These are phyloP conservation scores for Amphibolis antarctica DNA, from an alignment of 106 monocot species.

Conservation along the genomic window DNA sequence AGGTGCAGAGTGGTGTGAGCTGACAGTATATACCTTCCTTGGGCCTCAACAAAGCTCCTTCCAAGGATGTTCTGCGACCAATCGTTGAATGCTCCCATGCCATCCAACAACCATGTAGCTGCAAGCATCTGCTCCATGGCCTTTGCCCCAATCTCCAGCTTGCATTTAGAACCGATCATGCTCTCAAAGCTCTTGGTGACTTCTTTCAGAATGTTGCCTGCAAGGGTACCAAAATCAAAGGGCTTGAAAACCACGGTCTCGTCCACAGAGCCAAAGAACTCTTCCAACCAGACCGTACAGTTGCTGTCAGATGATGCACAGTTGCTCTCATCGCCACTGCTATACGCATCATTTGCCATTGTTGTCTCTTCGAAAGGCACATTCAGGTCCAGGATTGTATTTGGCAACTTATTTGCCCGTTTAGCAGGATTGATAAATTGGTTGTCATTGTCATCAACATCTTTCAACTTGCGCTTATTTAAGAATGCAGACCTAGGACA, in stretches of 20 bases:
- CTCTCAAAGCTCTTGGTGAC: slow-evolving; percentile 5
- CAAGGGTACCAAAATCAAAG: slow-evolving; percentile 16
- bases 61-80: slow-evolving; percentile 17
- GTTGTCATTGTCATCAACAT: slow-evolving; percentile 7
- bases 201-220: slow-evolving; percentile 5
- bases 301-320: slow-evolving; percentile 13
- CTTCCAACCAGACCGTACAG: slow-evolving; percentile 44
- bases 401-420: slow-evolving; percentile 23
- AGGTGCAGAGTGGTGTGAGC: slow-evolving; percentile 5
- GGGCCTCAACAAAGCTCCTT: slow-evolving; percentile 12
- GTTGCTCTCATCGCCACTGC: slow-evolving; percentile 19
- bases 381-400: slow-evolving; percentile 62
- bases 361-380: slow-evolving; percentile 54
- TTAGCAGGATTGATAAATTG: slow-evolving; percentile 17
- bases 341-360: slow-evolving; percentile 11
- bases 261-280: slow-evolving; percentile 40
- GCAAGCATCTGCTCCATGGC: slow-evolving; percentile 26
- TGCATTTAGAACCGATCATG: slow-evolving; percentile 2
- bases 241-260: slow-evolving; percentile 28
- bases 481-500: slow-evolving; percentile 10
- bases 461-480: slow-evolving; percentile 41
- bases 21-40: slow-evolving; percentile 10
- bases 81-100: slow-evolving; percentile 1
- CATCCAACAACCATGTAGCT: slow-evolving; percentile 11
- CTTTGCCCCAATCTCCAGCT: slow-evolving; percentile 13